Evolutionary conservation across 2,329 filamentous ascomycete genomes (phyloP).

Genomic region (Fusarium hainanense): DNA sequence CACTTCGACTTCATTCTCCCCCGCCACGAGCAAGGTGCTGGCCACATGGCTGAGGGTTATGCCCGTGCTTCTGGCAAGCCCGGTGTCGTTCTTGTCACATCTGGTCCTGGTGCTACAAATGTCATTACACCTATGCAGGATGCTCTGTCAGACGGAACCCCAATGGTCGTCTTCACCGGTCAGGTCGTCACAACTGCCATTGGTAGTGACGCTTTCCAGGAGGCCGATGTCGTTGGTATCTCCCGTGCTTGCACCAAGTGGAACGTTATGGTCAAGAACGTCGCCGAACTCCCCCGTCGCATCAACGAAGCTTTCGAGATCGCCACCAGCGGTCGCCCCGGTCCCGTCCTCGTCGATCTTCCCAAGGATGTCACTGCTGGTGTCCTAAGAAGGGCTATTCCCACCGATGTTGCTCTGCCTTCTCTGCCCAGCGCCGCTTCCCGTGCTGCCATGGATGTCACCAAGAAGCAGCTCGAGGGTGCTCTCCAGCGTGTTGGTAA

Average conservation of each 20-base stretch:
- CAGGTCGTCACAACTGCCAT: slow-evolving; percentile 92
- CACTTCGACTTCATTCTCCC: slow-evolving; percentile 97
- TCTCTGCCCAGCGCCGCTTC: slow-evolving; percentile 87
- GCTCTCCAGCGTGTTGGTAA: slow-evolving; percentile 82
- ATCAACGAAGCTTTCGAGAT: slow-evolving; percentile 99
- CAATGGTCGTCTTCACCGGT: slow-evolving; percentile 94
- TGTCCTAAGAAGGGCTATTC: slow-evolving; percentile 85
- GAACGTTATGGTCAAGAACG: slow-evolving; percentile 98
- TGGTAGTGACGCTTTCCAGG: slow-evolving; percentile 88
- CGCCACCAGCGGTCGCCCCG: slow-evolving; percentile 91
- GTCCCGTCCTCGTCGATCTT: slow-evolving; percentile 93
- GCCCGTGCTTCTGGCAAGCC: slow-evolving; percentile 93
- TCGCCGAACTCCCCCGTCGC: slow-evolving; percentile 89
- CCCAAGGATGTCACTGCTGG: slow-evolving; percentile 96
- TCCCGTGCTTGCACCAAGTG: slow-evolving; percentile 85
- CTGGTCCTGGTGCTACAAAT: slow-evolving; percentile 95
- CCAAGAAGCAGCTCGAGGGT: slow-evolving; percentile 75
- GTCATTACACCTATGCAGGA: slow-evolving; percentile 97
- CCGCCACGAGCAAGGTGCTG: slow-evolving; percentile 95
- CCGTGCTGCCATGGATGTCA: slow-evolving; percentile 77
- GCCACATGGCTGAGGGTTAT: slow-evolving; percentile 98
- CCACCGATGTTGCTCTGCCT: slow-evolving; percentile 77
- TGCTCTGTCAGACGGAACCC: slow-evolving; percentile 93
- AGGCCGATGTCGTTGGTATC: slow-evolving; percentile 94
- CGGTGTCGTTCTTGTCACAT: slow-evolving; percentile 96